Evolutionary conservation across 2,329 filamentous ascomycete genomes (phyloP), one percentile per base, ranked within the genome.

Genomic region (Botrytis elliptica): DNA sequence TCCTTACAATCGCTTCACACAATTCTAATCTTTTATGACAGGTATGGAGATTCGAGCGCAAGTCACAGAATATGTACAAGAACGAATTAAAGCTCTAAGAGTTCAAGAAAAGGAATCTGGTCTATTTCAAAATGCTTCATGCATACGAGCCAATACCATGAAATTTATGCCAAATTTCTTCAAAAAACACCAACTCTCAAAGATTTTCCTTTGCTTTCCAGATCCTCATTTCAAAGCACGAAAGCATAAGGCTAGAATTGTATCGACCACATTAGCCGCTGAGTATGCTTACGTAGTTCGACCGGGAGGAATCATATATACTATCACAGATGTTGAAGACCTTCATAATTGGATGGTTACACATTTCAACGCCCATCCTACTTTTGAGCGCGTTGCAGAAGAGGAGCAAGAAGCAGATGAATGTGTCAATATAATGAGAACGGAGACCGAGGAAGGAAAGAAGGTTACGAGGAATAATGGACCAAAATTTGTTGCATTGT

Each of bases 121-220:
- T 69, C 83, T 85, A 65, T 98, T 94, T 82, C 92, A 97, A 81
- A 99, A 99, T 82, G 91, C 95, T 71, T 91, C 92, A 49, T 97
- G 94, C 81, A 86, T 99, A 66, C 91, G 96, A 75, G 93, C 93
- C 77, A 99, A 99, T 85, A 93, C 94, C 8, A 99, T 99, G 96
- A 99, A 99, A 82, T 99, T 98, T 83, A 86, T 99, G n/a, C 95
- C 97, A 75, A 98, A 99, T 81, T 97, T 98, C 86, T 98, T 99
- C 86, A 85, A 84, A 72, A 92, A 91, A 79, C 86, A 84, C 22
- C 95, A 98, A 81, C 89, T 99, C 22, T 89, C 88, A 76, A 97
- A 97, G 81, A 93, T 98, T 81, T 99, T 99, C 83, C 93, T 99
- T 79, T 99, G 96, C 85, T 99, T 99, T 81, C 96, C 96, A 0